A percentile compares a stretch with the other conserved stretches of the same genome.
Evolutionary conservation across 169 alveolate species (phyloP).

Genomic region (Plasmodium billcollinsi): DNA sequence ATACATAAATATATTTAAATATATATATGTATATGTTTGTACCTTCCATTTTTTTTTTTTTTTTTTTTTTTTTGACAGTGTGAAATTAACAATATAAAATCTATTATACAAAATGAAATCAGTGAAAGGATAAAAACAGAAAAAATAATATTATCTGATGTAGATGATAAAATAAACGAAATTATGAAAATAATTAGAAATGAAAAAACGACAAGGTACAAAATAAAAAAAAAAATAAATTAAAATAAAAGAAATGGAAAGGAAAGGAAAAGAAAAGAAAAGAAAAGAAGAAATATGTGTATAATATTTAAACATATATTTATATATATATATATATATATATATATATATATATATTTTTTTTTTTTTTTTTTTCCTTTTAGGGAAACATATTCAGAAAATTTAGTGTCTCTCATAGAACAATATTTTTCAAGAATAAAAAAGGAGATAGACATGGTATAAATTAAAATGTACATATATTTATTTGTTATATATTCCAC

Average conservation of each 20-base stretch:
- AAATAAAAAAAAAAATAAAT: neutral
- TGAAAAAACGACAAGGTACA: conserved; percentile 61
- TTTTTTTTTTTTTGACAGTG: conserved; percentile 11
- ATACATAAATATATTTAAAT: neutral
- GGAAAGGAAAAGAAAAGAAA: neutral
- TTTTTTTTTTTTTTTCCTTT: conserved; percentile 18
- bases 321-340: neutral
- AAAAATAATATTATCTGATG: conserved; percentile 52
- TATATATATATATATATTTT: neutral
- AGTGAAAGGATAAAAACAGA: conserved; percentile 70
- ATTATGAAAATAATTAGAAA: conserved; percentile 60
- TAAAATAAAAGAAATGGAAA: too few relatives aligned
- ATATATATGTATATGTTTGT: neutral
- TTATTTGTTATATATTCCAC: too few relatives aligned
- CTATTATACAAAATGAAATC: conserved; percentile 52
- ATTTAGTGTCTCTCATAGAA: conserved; percentile 66
- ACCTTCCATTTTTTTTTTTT: neutral
- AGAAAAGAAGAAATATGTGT: neutral
- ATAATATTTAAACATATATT: neutral
- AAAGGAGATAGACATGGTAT: conserved; percentile 63
- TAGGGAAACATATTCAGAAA: conserved; percentile 71
- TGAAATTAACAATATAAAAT: conserved; percentile 45
- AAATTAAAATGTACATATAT: neutral
- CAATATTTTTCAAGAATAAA: conserved; percentile 73
- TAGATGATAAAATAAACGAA: conserved; percentile 71